Conservation (phyloP, 208 protist genomes). For the Acanthamoeba sp. region DNA sequence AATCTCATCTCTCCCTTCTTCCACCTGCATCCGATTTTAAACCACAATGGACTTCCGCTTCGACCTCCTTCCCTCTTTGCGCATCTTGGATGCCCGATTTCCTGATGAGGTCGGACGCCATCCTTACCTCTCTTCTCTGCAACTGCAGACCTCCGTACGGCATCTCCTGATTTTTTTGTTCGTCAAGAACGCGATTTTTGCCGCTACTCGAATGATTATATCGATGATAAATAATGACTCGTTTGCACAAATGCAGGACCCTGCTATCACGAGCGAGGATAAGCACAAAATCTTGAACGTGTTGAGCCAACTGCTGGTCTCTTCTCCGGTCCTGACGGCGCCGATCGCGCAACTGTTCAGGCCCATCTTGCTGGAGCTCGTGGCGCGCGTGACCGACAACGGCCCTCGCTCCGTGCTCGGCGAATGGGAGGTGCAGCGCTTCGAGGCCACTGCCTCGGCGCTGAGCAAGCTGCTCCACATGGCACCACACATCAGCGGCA, state of each 20-base stretch:
- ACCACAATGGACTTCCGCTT: slow-evolving; percentile 54
- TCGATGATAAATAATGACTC: background rate
- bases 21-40: background rate
- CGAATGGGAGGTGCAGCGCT: background rate
- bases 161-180: background rate
- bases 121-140: slow-evolving; percentile 7
- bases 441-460: slow-evolving; percentile 54
- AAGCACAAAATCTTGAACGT: slow-evolving; percentile 11
- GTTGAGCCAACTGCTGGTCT: slow-evolving; percentile 12
- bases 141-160: background rate
- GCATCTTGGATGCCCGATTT: background rate
- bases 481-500: slow-evolving; percentile 65
- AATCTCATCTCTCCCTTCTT: background rate
- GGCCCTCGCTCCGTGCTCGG: slow-evolving; percentile 1
- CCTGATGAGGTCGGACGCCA: background rate
- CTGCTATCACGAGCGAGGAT: slow-evolving; percentile 1
- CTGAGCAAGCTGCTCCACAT: slow-evolving; percentile 60
- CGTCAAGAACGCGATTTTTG: background rate
- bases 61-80: slow-evolving; percentile 58
- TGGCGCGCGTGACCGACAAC: slow-evolving; percentile 20
- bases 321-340: slow-evolving; percentile 3
- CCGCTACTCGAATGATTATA: background rate
- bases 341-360: slow-evolving; percentile 59
- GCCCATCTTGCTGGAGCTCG: slow-evolving; percentile 55
- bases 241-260: too few relatives aligned